Evolutionary conservation across 1,284 basidiomycete genomes (phyloP).

Genomic region (Boletus subluridellus): DNA sequence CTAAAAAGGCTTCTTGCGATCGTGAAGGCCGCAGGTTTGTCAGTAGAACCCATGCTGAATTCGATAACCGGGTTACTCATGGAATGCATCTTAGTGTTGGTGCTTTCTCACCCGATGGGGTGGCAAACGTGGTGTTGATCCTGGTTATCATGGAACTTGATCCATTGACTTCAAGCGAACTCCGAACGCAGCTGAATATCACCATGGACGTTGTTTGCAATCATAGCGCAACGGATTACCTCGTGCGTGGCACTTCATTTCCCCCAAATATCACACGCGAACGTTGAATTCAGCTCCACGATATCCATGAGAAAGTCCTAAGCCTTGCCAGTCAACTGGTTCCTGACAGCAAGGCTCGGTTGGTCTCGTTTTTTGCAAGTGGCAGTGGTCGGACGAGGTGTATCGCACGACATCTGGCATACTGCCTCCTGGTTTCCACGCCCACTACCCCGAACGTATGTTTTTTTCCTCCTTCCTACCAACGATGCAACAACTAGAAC

Average conservation of each 20-base stretch:
- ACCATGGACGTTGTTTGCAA: slow-evolving; percentile 47
- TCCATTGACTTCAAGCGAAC: slow-evolving; percentile 40
- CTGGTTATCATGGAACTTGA: slow-evolving; percentile 60
- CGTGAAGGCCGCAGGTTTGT: slow-evolving; percentile 47
- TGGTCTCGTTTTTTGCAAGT: slow-evolving; percentile 51
- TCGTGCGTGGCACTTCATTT: slow-evolving; percentile 31
- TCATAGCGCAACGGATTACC: slow-evolving; percentile 31
- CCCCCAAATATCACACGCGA: background rate
- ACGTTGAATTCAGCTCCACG: slow-evolving; percentile 42
- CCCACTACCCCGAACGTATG: slow-evolving; percentile 32
- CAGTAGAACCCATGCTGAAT: slow-evolving; percentile 20
- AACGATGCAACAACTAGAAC: background rate
- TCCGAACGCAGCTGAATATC: slow-evolving; percentile 44
- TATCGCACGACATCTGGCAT: slow-evolving; percentile 56
- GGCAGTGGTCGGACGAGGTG: slow-evolving; percentile 49
- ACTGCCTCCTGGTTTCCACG: slow-evolving; percentile 40
- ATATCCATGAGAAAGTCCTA: slow-evolving; percentile 45
- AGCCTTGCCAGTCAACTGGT: slow-evolving; percentile 36
- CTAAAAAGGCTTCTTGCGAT: slow-evolving; percentile 45
- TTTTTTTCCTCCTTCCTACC: background rate
- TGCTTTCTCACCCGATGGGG: slow-evolving; percentile 39
- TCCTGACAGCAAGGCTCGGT: slow-evolving; percentile 44
- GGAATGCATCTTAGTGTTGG: slow-evolving; percentile 31
- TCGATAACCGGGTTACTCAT: slow-evolving; percentile 4
- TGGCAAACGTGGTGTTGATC: slow-evolving; percentile 47